These are phyloP conservation scores for Trametes hirsuta DNA, from an alignment of 1,284 basidiomycete genomes.

Conservation along the genomic window DNA sequence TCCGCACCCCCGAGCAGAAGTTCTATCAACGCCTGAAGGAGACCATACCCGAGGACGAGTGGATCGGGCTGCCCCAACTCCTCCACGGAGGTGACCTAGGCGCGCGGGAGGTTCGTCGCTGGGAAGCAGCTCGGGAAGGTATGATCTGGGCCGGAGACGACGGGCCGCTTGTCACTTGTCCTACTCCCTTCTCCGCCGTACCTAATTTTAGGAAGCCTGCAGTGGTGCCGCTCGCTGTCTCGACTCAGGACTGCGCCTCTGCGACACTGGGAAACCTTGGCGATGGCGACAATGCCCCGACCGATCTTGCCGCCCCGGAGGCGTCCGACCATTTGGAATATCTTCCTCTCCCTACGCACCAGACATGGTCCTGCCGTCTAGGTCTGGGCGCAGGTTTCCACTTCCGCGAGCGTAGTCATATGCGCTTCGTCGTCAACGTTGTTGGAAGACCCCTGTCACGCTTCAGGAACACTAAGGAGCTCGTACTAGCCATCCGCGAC, in stretches of 20 bases:
- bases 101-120: slow-evolving; percentile 1
- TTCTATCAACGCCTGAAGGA: slow-evolving; percentile 8
- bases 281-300: no score
- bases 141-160: background rate
- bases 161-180: background rate
- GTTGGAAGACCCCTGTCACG: slow-evolving; percentile 10
- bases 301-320: no score
- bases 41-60: background rate
- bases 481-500: slow-evolving; percentile 13
- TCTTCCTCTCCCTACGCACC: slow-evolving; percentile 2
- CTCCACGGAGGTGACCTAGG: slow-evolving; percentile 12
- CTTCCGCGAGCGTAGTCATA: slow-evolving; percentile 16
- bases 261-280: no score
- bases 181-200: no score
- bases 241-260: no score
- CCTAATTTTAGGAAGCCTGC: no score
- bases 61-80: background rate
- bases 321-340: background rate
- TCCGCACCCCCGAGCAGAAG: background rate
- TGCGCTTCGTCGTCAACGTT: slow-evolving; percentile 12
- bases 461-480: slow-evolving; percentile 18
- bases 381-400: background rate
- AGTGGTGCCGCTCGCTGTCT: no score
- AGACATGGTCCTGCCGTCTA: slow-evolving; percentile 9
- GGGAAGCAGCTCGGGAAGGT: background rate